Evolutionary conservation across 176 grass and related monocot species (phyloP), one percentile per base, ranked within the genome.

Genomic region (Elaeis guineensis): DNA sequence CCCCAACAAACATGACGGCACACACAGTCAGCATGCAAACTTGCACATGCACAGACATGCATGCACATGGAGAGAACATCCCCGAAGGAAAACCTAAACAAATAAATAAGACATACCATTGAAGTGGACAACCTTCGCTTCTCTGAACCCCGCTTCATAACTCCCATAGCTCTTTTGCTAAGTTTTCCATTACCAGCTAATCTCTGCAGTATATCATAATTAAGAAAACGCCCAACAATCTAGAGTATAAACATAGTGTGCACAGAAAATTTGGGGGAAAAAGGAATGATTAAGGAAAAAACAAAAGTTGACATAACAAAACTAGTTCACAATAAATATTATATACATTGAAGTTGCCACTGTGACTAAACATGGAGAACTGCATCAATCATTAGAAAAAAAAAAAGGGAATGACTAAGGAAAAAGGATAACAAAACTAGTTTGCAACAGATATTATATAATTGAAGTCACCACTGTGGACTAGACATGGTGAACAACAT

Each of bases 101-200:
- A 67, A 78, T 14, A 28, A 75, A 64, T 50, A 19, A 58, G 4
- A 23, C 29, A 58, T 87, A 96, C 86, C 74, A 72, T 63, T 49
- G 89, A 87, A 62, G 52, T 54, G 15, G 83, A 75, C 66, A 76
- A 62, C 65, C 83, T 90, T 58, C 75, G 86, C 77, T 80, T 96
- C 57, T 90, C 90, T 72, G 83, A 90, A 64, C 74, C 49, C 68
- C 86, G 70, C 85, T 86, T 90, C 48, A 71, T 23, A 70, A 56
- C 55, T 59, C 55, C 56, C 9, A 6, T 23, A 68, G 25, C 18
- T 70, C 68, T 57, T 70, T 44, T 70, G 56, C 55, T 50, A 59
- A 56, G 17, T 70, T 59, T 70, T 48, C 54, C 68, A 70, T 49
- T 59, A 28, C 19, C 68, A 59, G 56, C 61, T 55, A 55, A 51